Evolutionary conservation across 192 early-diverging fungal species (phyloP).

Genomic region (Martensiomyces pterosporus): DNA sequence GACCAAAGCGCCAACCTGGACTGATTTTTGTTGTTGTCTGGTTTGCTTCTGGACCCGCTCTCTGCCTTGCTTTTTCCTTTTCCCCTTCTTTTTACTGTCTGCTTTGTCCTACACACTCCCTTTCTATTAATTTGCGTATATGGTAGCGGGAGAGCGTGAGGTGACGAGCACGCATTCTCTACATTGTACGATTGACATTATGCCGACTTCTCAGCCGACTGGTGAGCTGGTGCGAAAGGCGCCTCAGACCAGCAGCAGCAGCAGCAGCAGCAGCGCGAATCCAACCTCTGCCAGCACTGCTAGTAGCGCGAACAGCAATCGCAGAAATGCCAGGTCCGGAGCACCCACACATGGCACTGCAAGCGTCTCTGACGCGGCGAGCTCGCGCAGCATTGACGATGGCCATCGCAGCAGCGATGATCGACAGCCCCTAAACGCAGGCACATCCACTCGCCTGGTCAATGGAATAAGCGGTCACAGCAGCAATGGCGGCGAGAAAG

Average conservation of each 20-base stretch:
- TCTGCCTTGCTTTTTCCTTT: background rate
- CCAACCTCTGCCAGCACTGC: too few species aligned
- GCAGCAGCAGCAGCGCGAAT: conserved; percentile 10
- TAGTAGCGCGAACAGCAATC: conserved; percentile 9
- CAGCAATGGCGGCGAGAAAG: background rate
- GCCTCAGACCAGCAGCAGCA: background rate
- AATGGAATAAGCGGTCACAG: too few species aligned
- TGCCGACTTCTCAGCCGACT: conserved; percentile 6
- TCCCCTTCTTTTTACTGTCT: background rate
- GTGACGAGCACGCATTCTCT: conserved; percentile 2
- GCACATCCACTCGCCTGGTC: too few species aligned
- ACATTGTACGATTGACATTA: conserved; percentile 41
- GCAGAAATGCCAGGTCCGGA: conserved; percentile 1
- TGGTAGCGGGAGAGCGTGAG: conserved; percentile 16
- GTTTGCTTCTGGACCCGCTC: too few species aligned
- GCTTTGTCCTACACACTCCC: too few species aligned
- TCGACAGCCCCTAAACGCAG: too few species aligned
- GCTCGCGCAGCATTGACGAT: too few species aligned
- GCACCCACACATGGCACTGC: conserved; percentile 1
- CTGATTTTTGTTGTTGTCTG: too few species aligned
- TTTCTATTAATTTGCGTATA: conserved; percentile 6
- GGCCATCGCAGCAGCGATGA: too few species aligned
- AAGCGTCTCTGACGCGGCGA: too few species aligned
- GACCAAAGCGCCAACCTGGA: too few species aligned
- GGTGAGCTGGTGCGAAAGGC: background rate